Percentiles rank a stretch among this genome's conserved stretches.
phyloP scores from a whole-genome alignment of 805 yeast species.

The Wickerhamiella sergipiensis region DNA sequence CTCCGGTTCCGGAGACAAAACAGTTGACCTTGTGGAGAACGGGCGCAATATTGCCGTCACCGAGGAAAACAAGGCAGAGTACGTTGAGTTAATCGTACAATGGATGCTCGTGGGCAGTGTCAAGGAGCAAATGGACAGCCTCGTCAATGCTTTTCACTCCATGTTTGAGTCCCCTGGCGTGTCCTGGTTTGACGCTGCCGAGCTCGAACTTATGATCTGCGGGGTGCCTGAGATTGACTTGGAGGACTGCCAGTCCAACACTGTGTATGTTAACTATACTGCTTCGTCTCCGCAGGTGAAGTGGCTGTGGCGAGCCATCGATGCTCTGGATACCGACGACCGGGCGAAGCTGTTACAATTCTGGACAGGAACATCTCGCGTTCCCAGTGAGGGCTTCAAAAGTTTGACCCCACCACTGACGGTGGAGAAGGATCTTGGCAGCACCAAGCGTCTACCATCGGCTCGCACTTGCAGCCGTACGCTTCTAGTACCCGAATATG shows the following conservation, averaged over 20 bases:
- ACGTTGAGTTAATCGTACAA: too few relatives aligned
- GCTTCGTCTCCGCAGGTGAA: slow-evolving; percentile 75
- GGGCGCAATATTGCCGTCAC: too few relatives aligned
- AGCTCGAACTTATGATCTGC: slow-evolving; percentile 77
- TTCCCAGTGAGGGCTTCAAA: slow-evolving; percentile 86
- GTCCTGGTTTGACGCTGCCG: slow-evolving; percentile 88
- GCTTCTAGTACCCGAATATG: slow-evolving; percentile 85
- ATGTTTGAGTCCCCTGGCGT: too few relatives aligned
- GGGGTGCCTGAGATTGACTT: slow-evolving; percentile 96
- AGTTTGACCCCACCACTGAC: slow-evolving; percentile 49
- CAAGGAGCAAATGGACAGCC: too few relatives aligned
- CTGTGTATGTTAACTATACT: slow-evolving; percentile 65
- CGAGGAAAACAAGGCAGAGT: too few relatives aligned
- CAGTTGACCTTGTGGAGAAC: too few relatives aligned
- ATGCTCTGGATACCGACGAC: slow-evolving; percentile 89
- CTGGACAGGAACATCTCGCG: slow-evolving; percentile 94
- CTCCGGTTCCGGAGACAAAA: too few relatives aligned
- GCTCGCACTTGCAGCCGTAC: slow-evolving; percentile 97
- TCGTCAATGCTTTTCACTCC: too few relatives aligned
- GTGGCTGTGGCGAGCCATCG: slow-evolving; percentile 97
- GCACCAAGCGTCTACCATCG: slow-evolving; percentile 54
- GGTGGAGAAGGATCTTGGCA: too few relatives aligned
- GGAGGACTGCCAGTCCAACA: slow-evolving; percentile 86
- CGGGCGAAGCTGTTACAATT: slow-evolving; percentile 88
- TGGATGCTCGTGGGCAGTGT: too few relatives aligned